Evolutionary conservation across 352 stramenopile genomes (phyloP), one percentile per base, ranked within the genome.

Genomic region (Phytopythium mirpurense): DNA sequence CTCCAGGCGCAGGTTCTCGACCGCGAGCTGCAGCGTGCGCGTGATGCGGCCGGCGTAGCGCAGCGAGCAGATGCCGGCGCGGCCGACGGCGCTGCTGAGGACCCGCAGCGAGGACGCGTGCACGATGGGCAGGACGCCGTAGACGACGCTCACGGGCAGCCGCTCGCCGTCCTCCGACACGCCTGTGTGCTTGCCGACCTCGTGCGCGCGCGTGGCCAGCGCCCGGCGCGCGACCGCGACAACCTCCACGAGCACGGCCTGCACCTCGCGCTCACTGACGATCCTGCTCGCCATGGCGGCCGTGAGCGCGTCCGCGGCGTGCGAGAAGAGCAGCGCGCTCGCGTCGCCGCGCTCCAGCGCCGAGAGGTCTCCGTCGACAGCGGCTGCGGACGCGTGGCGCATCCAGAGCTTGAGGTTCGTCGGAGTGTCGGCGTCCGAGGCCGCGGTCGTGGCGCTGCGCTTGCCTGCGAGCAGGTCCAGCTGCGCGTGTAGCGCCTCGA

Each of bases 141-240:
- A 92, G 36, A 92, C 73, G 18, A 91, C 74, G 41, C 81, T 90
- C 18, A 75, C 49, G 0, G 83, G 83, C 4, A 94, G 60, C 1
- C 78, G 73, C n/a, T 79, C 65, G 29, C 83, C 83, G 62, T 94
- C 81, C 21, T 90, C 78, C 6, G 83, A 94, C 23, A 92, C 68
- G 18, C 78, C 81, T 11, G 75, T 90, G 52, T 92, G 81, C 67
- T 90, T 90, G 43, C 83, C 83, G 42, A 92, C 72, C 36, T 91
- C 78, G 21, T 86, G 68, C 9, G 76, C 83, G 19, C 74, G 77
- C 32, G 90, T 63, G 4, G 62, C 68, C 49, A 94, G 63, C 6
- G 83, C 70, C 18, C 83, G 78, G 8, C 79, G 79, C 44, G 71
- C 63, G 23, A 91, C 68, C 18, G 63, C 48, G 36, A 92, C 47